Evolutionary conservation across 306 rosid genomes (phyloP), one percentile per base, ranked within the genome.

Genomic region (Lagenaria siceraria): DNA sequence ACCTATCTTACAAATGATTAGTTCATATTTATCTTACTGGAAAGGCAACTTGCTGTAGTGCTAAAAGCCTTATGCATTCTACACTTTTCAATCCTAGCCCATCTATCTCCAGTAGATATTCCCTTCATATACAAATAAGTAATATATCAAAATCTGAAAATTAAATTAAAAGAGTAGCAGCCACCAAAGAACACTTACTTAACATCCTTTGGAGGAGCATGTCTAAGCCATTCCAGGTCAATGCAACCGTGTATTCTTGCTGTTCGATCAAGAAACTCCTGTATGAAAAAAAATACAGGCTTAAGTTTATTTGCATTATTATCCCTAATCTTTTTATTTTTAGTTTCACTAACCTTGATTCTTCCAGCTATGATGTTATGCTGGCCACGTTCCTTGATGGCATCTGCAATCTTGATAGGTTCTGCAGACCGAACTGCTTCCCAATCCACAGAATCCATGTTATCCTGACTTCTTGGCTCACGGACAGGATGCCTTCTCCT

Each of bases 51-150:
- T 93, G 87, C 24, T 79, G 84, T 29, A 91, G 92, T 68, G 92
- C 21, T 65, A 93, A 81, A 76, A 93, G 98, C 5, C 97, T 83
- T 49, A 88, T 75, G 8, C 98, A 93, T 65, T 93, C 96, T 2
- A 89, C 86, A 75, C 97, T 93, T 82, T 93, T 93, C 78, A 91
- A 74, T 29, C 97, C 97, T 38, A 93, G n/a, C 19, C 96, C 97
- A n/a, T 81, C 12, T 25, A 85, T 77, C 18, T 65, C 61, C 35
- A 87, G 64, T 15, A 91, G 84, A 70, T 83, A 93, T 29, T 85
- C 83, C 85, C 98, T 93, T 10, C 58, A 69, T 74, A 10, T 61
- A 17, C 22, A 46, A 55, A 14, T 40, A 72, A 43, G 14, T 58
- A 13, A 52, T 29, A 13, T 24, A 24, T 70, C 36, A 24, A 69